Evolutionary conservation across 805 yeast genomes (phyloP), one percentile per base, ranked within the genome.

Genomic region (Tetrapisispora namnaoensis): DNA sequence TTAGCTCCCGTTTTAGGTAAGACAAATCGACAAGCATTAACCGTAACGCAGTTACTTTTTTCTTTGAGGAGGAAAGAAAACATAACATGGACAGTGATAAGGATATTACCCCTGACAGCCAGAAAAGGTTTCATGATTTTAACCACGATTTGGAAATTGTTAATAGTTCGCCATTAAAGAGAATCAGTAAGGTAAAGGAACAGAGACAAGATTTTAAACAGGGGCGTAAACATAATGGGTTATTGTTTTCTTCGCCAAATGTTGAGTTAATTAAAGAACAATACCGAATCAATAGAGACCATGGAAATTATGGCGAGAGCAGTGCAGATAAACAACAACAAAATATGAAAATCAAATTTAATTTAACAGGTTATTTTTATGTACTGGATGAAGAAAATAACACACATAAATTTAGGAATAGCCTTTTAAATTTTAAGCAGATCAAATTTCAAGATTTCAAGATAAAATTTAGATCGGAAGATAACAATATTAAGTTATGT

Each of bases 141-240:
- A 32, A 32, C 30, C 32, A 32, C n/a, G 37, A 42, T 42, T 42
- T 42, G 4, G 44, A 42, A 30, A n/a, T 42, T 27, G 20, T 42
- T 18, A n/a, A 42, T 10, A 45, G 53, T 8, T 48, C 59, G 5
- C 56, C 58, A 5, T 37, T 53, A 47, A 51, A 51, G 30, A 51
- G 28, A n/a, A 4, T 40, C 17, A 27, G 27, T n/a, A 27, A 40
- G 2, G 7, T 16, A 27, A 24, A 13, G 2, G 14, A 24, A 2
- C 28, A n/a, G 18, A 36, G 21, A 11, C 20, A 36, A n/a, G 17
- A 10, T 4, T 4, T 6, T 34, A 34, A 48, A 36, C 40, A 44
- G 11, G 20, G 36, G 9, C 46, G 21, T 32, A 43, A 32, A 27
- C 21, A 24, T 44, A 47, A 48, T n/a, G 61, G 60, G 1, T 45